These are phyloP conservation scores for Neopestalotiopsis sp. DNA, from an alignment of 2,329 filamentous ascomycete genomes.

Conservation along the genomic window DNA sequence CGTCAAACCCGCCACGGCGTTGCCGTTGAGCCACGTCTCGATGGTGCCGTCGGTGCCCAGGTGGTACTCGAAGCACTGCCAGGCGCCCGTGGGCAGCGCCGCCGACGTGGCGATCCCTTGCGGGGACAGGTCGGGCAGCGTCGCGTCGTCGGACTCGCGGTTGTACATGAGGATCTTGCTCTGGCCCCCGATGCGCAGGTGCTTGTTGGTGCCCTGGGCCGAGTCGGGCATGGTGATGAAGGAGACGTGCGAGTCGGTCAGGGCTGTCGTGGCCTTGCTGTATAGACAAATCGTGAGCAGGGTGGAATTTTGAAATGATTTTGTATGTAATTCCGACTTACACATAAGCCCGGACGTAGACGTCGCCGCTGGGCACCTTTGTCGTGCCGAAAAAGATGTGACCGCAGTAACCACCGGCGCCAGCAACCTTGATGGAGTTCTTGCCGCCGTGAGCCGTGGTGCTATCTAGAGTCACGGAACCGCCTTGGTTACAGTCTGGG, in stretches of 20 bases:
- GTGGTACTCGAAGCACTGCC: slow-evolving; percentile 69
- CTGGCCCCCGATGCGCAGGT: slow-evolving; percentile 67
- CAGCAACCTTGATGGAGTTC: slow-evolving; percentile 59
- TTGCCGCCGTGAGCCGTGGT: slow-evolving; percentile 61
- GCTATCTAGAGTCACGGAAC: slow-evolving; percentile 61
- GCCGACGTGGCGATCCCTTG: slow-evolving; percentile 61
- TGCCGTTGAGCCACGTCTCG: slow-evolving; percentile 65
- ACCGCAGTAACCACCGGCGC: slow-evolving; percentile 60
- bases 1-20: slow-evolving; percentile 57
- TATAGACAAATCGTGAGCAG: background rate
- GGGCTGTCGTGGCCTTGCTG: slow-evolving; percentile 60
- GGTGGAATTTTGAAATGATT: background rate
- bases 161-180: slow-evolving; percentile 69
- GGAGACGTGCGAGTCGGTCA: slow-evolving; percentile 64
- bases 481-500: slow-evolving; percentile 64
- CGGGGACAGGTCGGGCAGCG: slow-evolving; percentile 65
- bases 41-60: slow-evolving; percentile 62
- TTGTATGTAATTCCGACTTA: slow-evolving; percentile 42
- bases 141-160: slow-evolving; percentile 67
- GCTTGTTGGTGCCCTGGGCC: slow-evolving; percentile 59
- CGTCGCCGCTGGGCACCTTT: slow-evolving; percentile 59
- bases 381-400: slow-evolving; percentile 68
- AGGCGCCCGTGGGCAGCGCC: slow-evolving; percentile 54
- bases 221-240: slow-evolving; percentile 70
- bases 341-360: slow-evolving; percentile 63